Evolutionary conservation across 106 monocot species (phyloP), one percentile per base, ranked within the genome.

Genomic region (Dendrobium officinale): DNA sequence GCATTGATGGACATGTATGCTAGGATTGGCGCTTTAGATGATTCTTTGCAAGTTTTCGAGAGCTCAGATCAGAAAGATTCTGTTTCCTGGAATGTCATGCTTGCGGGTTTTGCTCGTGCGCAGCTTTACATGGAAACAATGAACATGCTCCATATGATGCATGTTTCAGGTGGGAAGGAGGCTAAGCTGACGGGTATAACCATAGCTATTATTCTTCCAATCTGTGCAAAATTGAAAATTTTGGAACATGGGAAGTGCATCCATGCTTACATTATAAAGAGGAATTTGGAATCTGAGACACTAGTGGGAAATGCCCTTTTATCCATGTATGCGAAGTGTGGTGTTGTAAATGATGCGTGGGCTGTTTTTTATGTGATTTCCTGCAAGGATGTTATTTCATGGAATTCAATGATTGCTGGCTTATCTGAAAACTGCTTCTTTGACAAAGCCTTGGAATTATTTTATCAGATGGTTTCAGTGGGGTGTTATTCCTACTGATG

Each of bases 401-500:
- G 90, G 91, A 95, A 95, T 81, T 88, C 95, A 6, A 77, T 95
- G 77, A 90, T 95, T 22, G 68, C 92, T 3, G 95, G 95, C 6
- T 87, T 44, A 41, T 79, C 82, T 37, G 90, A 87, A 43, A 82
- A 80, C 55, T 80, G 86, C 27, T 81, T 85, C 16, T 81, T 84
- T 42, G 77, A 27, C 15, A 84, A 90, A 79, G 92, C 85, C 1
- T 49, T 92, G 31, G 66, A 20, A n/a, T 33, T 90, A 66, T 87
- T 95, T 55, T 59, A 42, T 61, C 58, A 86, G 20, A 90, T 95
- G 92, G 67, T 80, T 19, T 73, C 45, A 42, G 79, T 27, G 9
- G 9, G 79, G 59, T 75, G 45, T 82, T 55, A 54, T 44, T 73
- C 87, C 88, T 10, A 92, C 88, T 80, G 79, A 80, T 85, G 82